These are phyloP conservation scores for Musa schizocarpa DNA, from an alignment of 176 grass and related monocot genomes.

Conservation along the genomic window DNA sequence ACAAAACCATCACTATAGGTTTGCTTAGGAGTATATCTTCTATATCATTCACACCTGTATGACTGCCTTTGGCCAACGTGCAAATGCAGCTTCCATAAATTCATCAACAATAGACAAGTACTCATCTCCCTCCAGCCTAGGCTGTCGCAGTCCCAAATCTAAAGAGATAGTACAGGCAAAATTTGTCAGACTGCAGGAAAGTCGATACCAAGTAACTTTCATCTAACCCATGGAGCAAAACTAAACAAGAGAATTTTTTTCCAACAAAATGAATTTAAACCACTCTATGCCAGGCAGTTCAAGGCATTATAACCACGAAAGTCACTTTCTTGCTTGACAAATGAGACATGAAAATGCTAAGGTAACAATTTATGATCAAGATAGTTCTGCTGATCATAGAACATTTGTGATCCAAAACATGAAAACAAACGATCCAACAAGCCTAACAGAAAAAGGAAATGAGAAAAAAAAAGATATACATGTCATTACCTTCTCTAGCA, in stretches of 20 bases:
- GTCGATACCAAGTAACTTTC: background rate
- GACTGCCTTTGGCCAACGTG: constrained; percentile 95
- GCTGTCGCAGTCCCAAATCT: constrained; percentile 96
- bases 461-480: too few species aligned
- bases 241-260: background rate
- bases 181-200: constrained; percentile 13
- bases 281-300: background rate
- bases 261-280: background rate
- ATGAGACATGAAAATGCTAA: background rate
- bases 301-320: background rate
- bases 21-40: constrained; percentile 11
- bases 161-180: constrained; percentile 17
- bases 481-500: too few species aligned
- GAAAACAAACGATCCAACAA: too few species aligned
- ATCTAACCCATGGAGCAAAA: background rate
- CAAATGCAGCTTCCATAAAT: constrained; percentile 89
- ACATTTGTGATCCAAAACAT: too few species aligned
- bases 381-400: background rate
- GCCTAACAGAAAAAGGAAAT: too few species aligned
- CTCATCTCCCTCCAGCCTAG: constrained; percentile 85
- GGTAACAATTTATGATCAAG: background rate
- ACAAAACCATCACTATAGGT: background rate
- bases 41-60: constrained; percentile 50
- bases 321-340: background rate
- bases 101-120: constrained; percentile 91